Evolutionary conservation across 2,329 filamentous ascomycete genomes (phyloP).

Genomic region (Fusarium temperatum): DNA sequence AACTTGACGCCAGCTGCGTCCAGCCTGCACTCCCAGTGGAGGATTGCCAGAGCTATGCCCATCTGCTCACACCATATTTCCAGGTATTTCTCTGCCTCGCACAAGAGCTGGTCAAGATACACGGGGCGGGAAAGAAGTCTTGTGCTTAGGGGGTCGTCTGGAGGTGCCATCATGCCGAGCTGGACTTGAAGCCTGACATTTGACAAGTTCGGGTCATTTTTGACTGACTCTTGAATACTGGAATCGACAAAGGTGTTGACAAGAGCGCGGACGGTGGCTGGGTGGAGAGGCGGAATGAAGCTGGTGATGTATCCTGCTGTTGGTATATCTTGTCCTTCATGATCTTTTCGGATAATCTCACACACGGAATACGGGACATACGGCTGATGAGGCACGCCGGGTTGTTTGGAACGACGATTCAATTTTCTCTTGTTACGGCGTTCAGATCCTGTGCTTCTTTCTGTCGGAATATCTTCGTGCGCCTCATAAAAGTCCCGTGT

Average conservation of each 20-base stretch:
- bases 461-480: neutral
- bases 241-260: neutral
- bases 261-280: neutral
- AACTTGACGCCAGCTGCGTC: conserved; percentile 40
- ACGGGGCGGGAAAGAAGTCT: conserved; percentile 18
- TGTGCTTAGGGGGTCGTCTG: neutral
- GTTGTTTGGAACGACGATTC: neutral
- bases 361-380: neutral
- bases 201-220: neutral
- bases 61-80: conserved; percentile 15
- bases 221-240: neutral
- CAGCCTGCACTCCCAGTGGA: conserved; percentile 38
- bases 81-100: neutral
- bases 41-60: conserved; percentile 35
- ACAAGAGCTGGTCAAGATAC: conserved; percentile 35
- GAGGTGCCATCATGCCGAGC: conserved; percentile 11
- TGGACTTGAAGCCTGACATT: conserved; percentile 6
- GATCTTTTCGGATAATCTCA: neutral
- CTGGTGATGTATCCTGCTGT: conserved; percentile 1
- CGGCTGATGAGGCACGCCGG: too few relatives aligned
- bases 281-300: conserved; percentile 3
- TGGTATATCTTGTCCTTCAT: neutral
- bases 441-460: neutral
- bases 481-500: neutral
- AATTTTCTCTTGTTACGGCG: neutral